Conservation (phyloP, 2,329 filamentous ascomycete species). For the Colletotrichum truncatum region DNA sequence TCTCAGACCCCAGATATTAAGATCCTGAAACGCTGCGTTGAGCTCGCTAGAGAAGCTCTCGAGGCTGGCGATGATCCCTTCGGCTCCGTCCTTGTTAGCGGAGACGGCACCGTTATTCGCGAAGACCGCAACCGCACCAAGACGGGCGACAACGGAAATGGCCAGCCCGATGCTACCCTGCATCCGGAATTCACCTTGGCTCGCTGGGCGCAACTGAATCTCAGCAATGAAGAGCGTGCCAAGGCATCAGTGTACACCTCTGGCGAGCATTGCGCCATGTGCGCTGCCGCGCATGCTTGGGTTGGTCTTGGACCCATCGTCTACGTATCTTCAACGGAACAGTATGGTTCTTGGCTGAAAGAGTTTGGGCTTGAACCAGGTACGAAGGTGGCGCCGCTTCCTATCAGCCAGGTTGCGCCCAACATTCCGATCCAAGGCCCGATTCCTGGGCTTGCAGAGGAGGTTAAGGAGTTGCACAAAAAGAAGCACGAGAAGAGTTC, state of each 20-base stretch:
- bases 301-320: slow-evolving; percentile 45
- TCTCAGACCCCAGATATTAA: slow-evolving; percentile 13
- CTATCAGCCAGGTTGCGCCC: slow-evolving; percentile 41
- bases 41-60: slow-evolving; percentile 46
- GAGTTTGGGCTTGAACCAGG: slow-evolving; percentile 36
- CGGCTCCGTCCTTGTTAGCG: slow-evolving; percentile 45
- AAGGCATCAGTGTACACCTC: slow-evolving; percentile 45
- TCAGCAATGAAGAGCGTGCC: slow-evolving; percentile 49
- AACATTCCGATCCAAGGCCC: slow-evolving; percentile 40
- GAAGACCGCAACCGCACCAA: slow-evolving; percentile 45
- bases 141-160: slow-evolving; percentile 38
- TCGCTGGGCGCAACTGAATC: slow-evolving; percentile 45
- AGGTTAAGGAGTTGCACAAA: slow-evolving; percentile 40
- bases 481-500: background rate
- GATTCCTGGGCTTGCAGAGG: slow-evolving; percentile 37
- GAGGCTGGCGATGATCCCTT: slow-evolving; percentile 47
- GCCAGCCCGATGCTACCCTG: slow-evolving; percentile 40
- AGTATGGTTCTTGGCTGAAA: slow-evolving; percentile 38
- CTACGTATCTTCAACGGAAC: slow-evolving; percentile 41
- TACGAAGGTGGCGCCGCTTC: slow-evolving; percentile 34
- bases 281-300: slow-evolving; percentile 45
- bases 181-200: slow-evolving; percentile 48
- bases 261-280: slow-evolving; percentile 49
- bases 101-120: slow-evolving; percentile 37
- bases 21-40: slow-evolving; percentile 35